phyloP scores from a whole-genome alignment of 371 early-diverging fungal species.

The Mucor lusitanicus region DNA sequence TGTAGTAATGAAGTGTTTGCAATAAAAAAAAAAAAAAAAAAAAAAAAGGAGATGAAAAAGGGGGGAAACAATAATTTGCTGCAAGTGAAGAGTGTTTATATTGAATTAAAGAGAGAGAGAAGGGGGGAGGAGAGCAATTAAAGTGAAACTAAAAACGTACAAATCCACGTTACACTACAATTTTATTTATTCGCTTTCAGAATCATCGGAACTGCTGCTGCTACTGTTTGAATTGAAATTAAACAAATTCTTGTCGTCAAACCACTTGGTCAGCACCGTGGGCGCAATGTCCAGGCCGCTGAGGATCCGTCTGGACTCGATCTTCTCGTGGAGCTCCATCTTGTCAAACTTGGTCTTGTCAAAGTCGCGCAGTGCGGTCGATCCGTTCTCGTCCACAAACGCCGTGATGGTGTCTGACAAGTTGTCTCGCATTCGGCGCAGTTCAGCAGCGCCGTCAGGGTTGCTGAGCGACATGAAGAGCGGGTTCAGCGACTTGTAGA shows the following conservation, averaged over 20 bases:
- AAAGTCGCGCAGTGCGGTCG: conserved; percentile 38
- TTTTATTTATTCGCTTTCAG: conserved; percentile 9
- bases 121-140: not conserved
- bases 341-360: conserved; percentile 34
- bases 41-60: not conserved
- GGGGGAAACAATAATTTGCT: not conserved
- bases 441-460: conserved; percentile 19
- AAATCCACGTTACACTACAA: not conserved
- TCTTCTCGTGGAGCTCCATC: conserved; percentile 18
- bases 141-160: not conserved
- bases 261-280: conserved; percentile 9
- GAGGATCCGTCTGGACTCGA: conserved; percentile 7
- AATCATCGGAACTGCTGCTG: conserved; percentile 1
- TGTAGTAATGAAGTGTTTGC: not conserved
- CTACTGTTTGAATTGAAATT: conserved; percentile 10
- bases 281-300: not conserved
- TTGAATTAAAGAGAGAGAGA: not conserved
- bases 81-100: not conserved
- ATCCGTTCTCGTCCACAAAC: conserved; percentile 46
- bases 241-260: conserved; percentile 23
- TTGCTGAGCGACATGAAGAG: conserved; percentile 25
- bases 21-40: not conserved
- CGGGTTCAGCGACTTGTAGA: conserved; percentile 45
- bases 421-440: conserved; percentile 25
- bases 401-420: conserved; percentile 33